Conservation (phyloP, 805 yeast genomes). For the Priceomyces melissophilus region DNA sequence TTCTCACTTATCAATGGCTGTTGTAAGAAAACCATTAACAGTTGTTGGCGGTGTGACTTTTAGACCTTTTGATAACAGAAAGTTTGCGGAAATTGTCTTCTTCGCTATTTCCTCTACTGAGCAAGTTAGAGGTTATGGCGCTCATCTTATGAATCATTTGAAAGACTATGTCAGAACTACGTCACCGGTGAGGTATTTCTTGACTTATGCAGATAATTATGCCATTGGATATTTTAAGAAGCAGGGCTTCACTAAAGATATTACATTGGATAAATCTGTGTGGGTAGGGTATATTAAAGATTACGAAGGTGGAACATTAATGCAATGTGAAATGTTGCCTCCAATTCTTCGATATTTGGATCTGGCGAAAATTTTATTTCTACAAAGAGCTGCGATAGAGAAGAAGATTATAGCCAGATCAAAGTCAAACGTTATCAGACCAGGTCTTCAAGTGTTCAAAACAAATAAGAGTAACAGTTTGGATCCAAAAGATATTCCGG, state of each 20-base stretch:
- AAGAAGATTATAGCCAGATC: conserved; percentile 78
- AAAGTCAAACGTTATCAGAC: conserved; percentile 72
- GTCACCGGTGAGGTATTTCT: conserved; percentile 76
- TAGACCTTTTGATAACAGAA: conserved; percentile 85
- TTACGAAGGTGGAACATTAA: conserved; percentile 97
- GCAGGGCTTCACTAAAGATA: conserved; percentile 96
- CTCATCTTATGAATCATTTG: conserved; percentile 95
- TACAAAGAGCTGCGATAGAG: conserved; percentile 90
- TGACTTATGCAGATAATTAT: conserved; percentile 97
- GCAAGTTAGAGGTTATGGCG: conserved; percentile 98
- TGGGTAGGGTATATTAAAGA: conserved; percentile 99
- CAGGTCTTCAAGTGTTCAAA: conserved; percentile 75
- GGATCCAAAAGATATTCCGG: conserved; percentile 85
- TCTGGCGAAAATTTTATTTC: conserved; percentile 74
- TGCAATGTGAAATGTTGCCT: conserved; percentile 96
- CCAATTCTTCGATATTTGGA: conserved; percentile 78
- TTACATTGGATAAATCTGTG: conserved; percentile 73
- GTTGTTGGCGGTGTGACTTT: conserved; percentile 98
- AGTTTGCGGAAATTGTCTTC: conserved; percentile 96
- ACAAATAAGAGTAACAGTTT: conserved; percentile 42
- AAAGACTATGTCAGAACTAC: conserved; percentile 93
- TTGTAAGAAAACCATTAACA: conserved; percentile 85
- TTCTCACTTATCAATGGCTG: conserved; percentile 93
- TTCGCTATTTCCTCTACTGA: conserved; percentile 98
- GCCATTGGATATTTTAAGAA: conserved; percentile 98